Conservation (phyloP, 495 filamentous ascomycete species). For the Oleoguttula mirabilis region DNA sequence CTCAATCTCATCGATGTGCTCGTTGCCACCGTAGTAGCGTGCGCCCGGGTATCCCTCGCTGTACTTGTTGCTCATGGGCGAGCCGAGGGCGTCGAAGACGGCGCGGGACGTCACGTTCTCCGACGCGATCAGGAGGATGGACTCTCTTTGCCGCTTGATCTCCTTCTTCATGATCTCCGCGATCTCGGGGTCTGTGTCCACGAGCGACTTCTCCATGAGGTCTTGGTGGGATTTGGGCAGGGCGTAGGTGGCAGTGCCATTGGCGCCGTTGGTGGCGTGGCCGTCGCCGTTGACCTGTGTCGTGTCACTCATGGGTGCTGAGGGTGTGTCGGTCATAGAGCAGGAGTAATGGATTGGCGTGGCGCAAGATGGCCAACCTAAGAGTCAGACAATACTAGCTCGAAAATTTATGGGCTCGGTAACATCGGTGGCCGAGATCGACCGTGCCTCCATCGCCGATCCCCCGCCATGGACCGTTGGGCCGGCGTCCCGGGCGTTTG, state of each 20-base stretch:
- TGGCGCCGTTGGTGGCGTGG: neutral
- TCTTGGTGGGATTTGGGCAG: constrained; percentile 80
- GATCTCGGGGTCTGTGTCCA: constrained; percentile 81
- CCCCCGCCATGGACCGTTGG: too few relatives aligned
- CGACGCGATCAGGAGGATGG: constrained; percentile 93
- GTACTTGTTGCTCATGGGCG: constrained; percentile 97
- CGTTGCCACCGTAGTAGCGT: constrained; percentile 97
- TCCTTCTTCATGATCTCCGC: constrained; percentile 92
- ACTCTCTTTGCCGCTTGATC: constrained; percentile 95
- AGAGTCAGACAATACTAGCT: too few relatives aligned
- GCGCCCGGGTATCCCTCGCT: constrained; percentile 97
- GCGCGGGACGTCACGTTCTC: constrained; percentile 84
- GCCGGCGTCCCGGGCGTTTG: too few relatives aligned
- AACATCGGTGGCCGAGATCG: too few relatives aligned
- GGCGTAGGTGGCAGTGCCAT: constrained; percentile 48
- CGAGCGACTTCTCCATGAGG: constrained; percentile 78
- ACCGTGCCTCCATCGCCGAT: too few relatives aligned
- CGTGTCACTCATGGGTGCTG: neutral
- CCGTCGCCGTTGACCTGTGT: neutral
- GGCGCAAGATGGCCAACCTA: too few relatives aligned
- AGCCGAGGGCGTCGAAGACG: constrained; percentile 80
- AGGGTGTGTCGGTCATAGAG: too few relatives aligned
- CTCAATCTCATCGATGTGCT: constrained; percentile 96
- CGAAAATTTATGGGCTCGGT: too few relatives aligned
- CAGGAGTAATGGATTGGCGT: too few relatives aligned